Percentiles rank a stretch among this genome's conserved stretches.
phyloP scores from a whole-genome alignment of 805 yeast species.

The Saturnispora ahearnii region DNA sequence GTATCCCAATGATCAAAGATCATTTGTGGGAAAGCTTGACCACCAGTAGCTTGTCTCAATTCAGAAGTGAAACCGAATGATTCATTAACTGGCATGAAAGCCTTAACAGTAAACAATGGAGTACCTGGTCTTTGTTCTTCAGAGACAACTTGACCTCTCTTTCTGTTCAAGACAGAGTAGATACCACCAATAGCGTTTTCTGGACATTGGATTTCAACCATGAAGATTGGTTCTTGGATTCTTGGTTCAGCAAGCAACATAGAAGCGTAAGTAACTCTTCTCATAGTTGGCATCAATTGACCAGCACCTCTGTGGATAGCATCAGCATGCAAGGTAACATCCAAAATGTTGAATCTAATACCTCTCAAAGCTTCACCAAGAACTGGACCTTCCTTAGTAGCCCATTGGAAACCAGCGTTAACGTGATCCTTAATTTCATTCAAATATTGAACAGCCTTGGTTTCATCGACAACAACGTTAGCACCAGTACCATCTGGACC shows the following conservation, averaged over 20 bases:
- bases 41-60: conserved; percentile 99
- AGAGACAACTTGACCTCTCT: conserved; percentile 99
- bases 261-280: conserved; percentile 98
- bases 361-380: conserved; percentile 96
- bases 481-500: conserved; percentile 99
- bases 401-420: conserved; percentile 99
- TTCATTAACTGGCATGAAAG: conserved; percentile 99
- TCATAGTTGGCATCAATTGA: conserved; percentile 99
- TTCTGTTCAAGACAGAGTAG: conserved; percentile 97
- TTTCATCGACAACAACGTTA: conserved; percentile 97
- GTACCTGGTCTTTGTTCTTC: conserved; percentile 99
- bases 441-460: conserved; percentile 99
- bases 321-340: conserved; percentile 99
- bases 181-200: conserved; percentile 99
- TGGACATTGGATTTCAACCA: conserved; percentile 99
- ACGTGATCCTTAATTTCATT: conserved; percentile 98
- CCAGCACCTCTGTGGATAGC: conserved; percentile 99
- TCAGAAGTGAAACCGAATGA: conserved; percentile 99
- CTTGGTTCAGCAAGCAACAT: conserved; percentile 97
- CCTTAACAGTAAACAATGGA: conserved; percentile 99
- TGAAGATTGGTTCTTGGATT: conserved; percentile 98
- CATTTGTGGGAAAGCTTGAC: conserved; percentile 99
- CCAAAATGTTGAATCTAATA: conserved; percentile 94
- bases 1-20: conserved; percentile 98
- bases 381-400: conserved; percentile 98